A percentile compares a stretch with the other conserved stretches of the same genome.
phyloP scores from a whole-genome alignment of 2,329 filamentous ascomycete genomes.

The Monosporascus sp. region DNA sequence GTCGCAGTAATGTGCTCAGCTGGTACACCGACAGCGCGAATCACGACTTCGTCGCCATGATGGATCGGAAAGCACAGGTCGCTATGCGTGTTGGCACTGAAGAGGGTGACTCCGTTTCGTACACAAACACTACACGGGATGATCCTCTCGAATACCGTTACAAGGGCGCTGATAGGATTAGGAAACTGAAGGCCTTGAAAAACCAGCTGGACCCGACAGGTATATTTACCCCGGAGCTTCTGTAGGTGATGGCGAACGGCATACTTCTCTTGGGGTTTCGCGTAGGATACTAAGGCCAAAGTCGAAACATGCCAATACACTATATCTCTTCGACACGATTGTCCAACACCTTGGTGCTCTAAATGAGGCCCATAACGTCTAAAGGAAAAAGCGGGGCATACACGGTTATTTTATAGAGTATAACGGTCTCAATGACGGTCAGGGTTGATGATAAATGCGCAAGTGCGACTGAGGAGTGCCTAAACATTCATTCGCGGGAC shows the following conservation, averaged over 20 bases:
- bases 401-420: too few species aligned
- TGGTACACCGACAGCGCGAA: slow-evolving; percentile 14
- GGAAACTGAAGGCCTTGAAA: slow-evolving; percentile 20
- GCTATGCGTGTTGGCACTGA: slow-evolving; percentile 6
- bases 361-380: too few species aligned
- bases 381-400: too few species aligned
- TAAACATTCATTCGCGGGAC: too few species aligned
- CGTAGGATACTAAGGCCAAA: too few species aligned
- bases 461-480: too few species aligned
- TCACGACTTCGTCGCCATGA: slow-evolving; percentile 9
- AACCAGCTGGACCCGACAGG: slow-evolving; percentile 20
- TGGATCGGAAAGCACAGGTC: slow-evolving; percentile 8
- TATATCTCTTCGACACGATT: too few species aligned
- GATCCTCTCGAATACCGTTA: slow-evolving; percentile 13
- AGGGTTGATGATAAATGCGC: too few species aligned
- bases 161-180: slow-evolving; percentile 9
- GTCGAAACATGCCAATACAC: too few species aligned
- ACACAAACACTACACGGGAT: slow-evolving; percentile 10
- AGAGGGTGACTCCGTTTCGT: slow-evolving; percentile 7
- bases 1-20: slow-evolving; percentile 13
- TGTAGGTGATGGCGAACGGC: background rate
- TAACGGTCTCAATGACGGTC: too few species aligned
- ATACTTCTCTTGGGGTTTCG: too few species aligned
- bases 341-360: too few species aligned
- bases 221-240: slow-evolving; percentile 10